Evolutionary conservation across 208 protist genomes (phyloP).

Genomic region (Trypanosoma cruzi): DNA sequence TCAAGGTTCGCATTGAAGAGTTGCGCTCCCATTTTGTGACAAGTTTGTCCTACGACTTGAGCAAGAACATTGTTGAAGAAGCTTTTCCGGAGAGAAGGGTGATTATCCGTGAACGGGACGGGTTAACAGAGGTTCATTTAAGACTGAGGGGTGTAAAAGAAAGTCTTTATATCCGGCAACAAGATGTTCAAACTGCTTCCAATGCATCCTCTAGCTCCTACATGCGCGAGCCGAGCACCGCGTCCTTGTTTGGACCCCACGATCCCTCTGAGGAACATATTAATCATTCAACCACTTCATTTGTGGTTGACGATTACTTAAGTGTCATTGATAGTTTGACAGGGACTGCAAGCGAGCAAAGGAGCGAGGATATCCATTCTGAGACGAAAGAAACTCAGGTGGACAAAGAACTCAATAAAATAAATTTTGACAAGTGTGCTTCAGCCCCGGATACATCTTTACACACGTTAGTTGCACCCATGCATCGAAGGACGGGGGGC

Average conservation of each 20-base stretch:
- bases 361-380: not conserved
- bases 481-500: too few relatives aligned
- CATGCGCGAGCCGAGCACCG: conserved; percentile 6
- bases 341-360: not conserved
- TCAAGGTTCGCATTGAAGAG: conserved; percentile 17
- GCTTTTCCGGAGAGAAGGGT: conserved; percentile 19
- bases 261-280: not conserved
- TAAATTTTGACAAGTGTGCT: too few relatives aligned
- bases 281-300: not conserved
- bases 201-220: conserved; percentile 1
- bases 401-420: too few relatives aligned
- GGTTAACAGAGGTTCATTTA: conserved; percentile 5
- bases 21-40: not conserved
- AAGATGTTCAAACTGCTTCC: not conserved
- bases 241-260: not conserved
- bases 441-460: too few relatives aligned
- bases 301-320: conserved; percentile 7
- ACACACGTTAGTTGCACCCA: too few relatives aligned
- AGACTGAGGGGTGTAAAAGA: conserved; percentile 16
- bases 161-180: conserved; percentile 3
- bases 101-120: conserved; percentile 2
- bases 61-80: conserved; percentile 17
- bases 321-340: conserved; percentile 20
- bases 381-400: not conserved
- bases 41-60: conserved; percentile 16